Base-by-base conservation (phyloP, 352 stramenopile genomes). In the Phytophthora citrophthora region DNA sequence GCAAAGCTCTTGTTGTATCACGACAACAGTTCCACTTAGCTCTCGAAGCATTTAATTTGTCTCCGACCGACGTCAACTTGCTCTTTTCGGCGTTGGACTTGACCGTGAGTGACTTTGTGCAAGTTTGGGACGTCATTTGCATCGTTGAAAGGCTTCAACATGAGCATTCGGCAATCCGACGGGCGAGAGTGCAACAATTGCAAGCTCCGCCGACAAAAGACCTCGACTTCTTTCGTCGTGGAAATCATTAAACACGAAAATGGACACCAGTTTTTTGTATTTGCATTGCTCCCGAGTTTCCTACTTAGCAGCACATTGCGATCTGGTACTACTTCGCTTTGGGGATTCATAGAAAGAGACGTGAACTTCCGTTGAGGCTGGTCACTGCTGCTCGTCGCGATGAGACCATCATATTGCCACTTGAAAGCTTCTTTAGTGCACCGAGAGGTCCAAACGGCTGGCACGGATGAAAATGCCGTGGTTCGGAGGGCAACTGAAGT, bases 381-480 rank as follows among this genome's bases (percentile, higher is more conserved):
- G 52, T 47, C 38, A 26, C 34, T 31, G 29, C 59, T 73, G 16
- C 65, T 70, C 39, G 13, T 62, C 60, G 60, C 65, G 13, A 49
- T 63, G 52, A 55, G 12, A 66, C 54, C 60, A 70, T 70, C 31
- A 62, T 66, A 61, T 47, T 18, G 47, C 46, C 60, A 64, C 54
- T 66, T 23, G 65, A 49, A 59, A 61, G 34, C 18, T 69, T 48
- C n/a, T 12, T 52, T 60, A 73, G 10, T 72, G 51, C 52, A 75
- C 20, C 16, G 60, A 68, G 39, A 85, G 61, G 41, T 89, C 79
- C 27, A 89, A 72, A 6, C 76, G 75, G 27, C 83, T 83, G 41
- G 83, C 73, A 27, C 81, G 83, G 31, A 93, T 83, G 58, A 93
- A 91, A 43, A 94, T 84, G 24, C 83, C 81, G 47, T 90, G 79